These are phyloP conservation scores for Phycomyces nitens DNA, from an alignment of 192 early-diverging fungal species.

Conservation along the genomic window DNA sequence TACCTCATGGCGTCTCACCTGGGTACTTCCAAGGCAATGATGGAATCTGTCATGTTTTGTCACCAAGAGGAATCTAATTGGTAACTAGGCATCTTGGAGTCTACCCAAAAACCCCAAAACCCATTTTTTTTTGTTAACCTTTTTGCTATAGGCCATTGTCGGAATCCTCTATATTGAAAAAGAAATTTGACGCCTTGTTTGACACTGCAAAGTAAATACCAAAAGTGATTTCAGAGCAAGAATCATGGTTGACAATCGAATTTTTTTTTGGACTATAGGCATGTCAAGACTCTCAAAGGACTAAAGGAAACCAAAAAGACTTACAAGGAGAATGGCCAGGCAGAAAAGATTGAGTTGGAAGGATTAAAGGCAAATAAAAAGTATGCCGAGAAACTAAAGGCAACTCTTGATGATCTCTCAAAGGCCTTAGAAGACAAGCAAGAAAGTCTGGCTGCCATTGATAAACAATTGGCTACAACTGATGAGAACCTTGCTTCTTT, in stretches of 20 bases:
- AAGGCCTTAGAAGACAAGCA: not conserved
- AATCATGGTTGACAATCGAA: not conserved
- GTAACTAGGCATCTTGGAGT: no score
- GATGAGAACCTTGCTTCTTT: not conserved
- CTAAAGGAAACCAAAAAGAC: conserved; percentile 51
- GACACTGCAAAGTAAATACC: conserved; percentile 70
- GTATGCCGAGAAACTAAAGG: conserved; percentile 1
- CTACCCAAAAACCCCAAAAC: no score
- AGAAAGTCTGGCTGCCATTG: not conserved
- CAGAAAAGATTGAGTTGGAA: not conserved
- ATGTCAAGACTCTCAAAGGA: not conserved
- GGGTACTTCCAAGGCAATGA: conserved; percentile 85
- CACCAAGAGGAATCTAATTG: conserved; percentile 98
- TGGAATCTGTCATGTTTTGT: conserved; percentile 98
- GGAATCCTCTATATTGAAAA: conserved; percentile 83
- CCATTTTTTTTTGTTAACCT: no score
- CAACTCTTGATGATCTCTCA: not conserved
- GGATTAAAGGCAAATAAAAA: not conserved
- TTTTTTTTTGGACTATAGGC: no score
- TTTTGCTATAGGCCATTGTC: conserved; percentile 71
- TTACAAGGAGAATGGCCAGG: conserved; percentile 56
- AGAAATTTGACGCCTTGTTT: conserved; percentile 99
- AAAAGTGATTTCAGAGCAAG: not conserved
- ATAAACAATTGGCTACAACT: not conserved
- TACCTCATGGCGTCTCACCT: conserved; percentile 77